Evolutionary conservation across 78 protist genomes (phyloP), one percentile per base, ranked within the genome.

Genomic region (Dictyostelium capitatum): DNA sequence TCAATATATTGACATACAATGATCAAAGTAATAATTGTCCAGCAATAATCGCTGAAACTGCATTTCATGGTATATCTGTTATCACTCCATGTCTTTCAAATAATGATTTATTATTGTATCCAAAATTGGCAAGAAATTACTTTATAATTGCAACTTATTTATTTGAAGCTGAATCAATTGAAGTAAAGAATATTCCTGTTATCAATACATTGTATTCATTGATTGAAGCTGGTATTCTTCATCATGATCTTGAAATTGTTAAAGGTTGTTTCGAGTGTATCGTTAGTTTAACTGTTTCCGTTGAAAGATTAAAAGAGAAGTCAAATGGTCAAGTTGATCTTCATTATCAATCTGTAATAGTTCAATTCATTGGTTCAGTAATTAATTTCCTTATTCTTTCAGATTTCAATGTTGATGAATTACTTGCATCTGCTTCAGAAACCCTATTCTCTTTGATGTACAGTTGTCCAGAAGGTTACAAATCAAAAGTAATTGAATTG

Each of bases 361-460:
- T 56, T 46, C 75, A 77, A 64, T 51, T 70, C 20, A 57, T 87
- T 59, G 93, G 93, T 25, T 74, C 93, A 3, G 82, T 87, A 5
- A 47, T 87, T 51, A 87, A 87, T 70, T 87, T 87, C 59, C 50
- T 87, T 14, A 47, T 87, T 6, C 23, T 87, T 1, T 78, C 77
- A 57, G 93, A 87, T 32, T 87, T 87, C n/a, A 87, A 87, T 47
- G 70, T 87, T 20, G 93, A 87, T 77, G 84, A 87, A n/a, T 50
- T 87, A 14, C 32, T 87, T 11, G 25, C 72, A 12, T 4, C 11
- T 28, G 83, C 93, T 0, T 87, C 93, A 15, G 73, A 53, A 23
- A 82, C 93, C 19, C 37, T 87, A 19, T 56, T 77, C 43, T 74
- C 67, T 69, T 25, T 87, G 15, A 70, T 87, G n/a, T 19, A 14